Conservation (phyloP, 1,284 basidiomycete genomes). For the Ustilago curta region DNA sequence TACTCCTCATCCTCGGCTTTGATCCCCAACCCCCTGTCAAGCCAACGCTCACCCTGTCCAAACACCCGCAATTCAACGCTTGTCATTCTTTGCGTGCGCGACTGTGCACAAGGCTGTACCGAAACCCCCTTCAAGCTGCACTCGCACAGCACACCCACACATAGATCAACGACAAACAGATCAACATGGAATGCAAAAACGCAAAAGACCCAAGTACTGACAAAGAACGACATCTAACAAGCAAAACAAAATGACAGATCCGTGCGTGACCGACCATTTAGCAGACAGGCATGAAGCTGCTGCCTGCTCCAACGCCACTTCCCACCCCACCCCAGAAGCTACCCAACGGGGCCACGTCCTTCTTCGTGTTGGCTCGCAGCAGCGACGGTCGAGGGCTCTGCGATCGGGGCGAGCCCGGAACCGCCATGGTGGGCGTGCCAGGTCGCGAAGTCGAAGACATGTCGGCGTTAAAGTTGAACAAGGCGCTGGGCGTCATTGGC, state of each 20-base stretch:
- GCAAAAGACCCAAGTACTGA: conserved; percentile 1
- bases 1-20: no score
- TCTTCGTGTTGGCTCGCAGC: conserved; percentile 55
- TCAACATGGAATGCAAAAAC: conserved; percentile 3
- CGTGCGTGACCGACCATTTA: background rate
- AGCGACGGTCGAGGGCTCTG: conserved; percentile 44
- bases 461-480: conserved; percentile 42
- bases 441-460: conserved; percentile 27
- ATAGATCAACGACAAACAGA: background rate
- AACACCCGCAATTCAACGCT: no score
- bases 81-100: no score
- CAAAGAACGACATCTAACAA: background rate
- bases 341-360: conserved; percentile 45
- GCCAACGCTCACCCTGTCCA: no score
- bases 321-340: conserved; percentile 58
- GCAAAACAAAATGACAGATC: background rate
- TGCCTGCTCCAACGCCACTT: conserved; percentile 19
- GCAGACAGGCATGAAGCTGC: conserved; percentile 52
- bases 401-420: conserved; percentile 47
- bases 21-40: no score
- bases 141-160: background rate
- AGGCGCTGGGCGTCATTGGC: conserved; percentile 33
- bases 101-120: no score
- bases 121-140: no score
- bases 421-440: conserved; percentile 34